A percentile compares a stretch with the other conserved stretches of the same genome.
Evolutionary conservation across 192 early-diverging fungal genomes (phyloP).

Genomic region (Coemansia sp.): DNA sequence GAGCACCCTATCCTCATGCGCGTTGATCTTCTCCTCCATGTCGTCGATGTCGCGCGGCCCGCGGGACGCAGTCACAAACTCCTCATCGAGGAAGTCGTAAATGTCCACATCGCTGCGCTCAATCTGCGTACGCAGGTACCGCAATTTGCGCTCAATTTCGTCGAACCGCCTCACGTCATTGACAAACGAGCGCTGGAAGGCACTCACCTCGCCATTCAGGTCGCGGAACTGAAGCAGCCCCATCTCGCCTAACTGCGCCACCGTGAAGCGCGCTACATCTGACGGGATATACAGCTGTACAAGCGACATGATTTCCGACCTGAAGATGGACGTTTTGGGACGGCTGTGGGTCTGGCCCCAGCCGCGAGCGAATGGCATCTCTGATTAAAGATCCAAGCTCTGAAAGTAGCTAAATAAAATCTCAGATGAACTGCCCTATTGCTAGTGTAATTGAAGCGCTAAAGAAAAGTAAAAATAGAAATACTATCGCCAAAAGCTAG

Average conservation of each 20-base stretch:
- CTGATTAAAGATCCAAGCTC: not conserved
- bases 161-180: constrained; percentile 93
- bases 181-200: constrained; percentile 96
- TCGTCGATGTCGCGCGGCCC: constrained; percentile 93
- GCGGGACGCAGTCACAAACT: constrained; percentile 61
- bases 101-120: constrained; percentile 74
- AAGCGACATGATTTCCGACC: constrained; percentile 95
- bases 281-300: constrained; percentile 94
- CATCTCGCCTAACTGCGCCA: constrained; percentile 92
- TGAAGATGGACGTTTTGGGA: constrained; percentile 67
- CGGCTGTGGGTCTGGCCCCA: constrained; percentile 48
- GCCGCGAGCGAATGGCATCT: constrained; percentile 37
- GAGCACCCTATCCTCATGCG: constrained; percentile 79
- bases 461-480: constrained; percentile 6
- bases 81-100: constrained; percentile 51
- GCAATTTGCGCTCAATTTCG: constrained; percentile 95
- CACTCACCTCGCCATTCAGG: constrained; percentile 91
- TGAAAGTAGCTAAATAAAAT: not conserved
- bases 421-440: not conserved
- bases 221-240: constrained; percentile 95
- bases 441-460: not conserved
- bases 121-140: constrained; percentile 86
- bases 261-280: constrained; percentile 90
- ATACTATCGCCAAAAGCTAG: not conserved
- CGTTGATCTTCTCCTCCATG: constrained; percentile 76